These are phyloP conservation scores for Pyricularia pennisetigena DNA, from an alignment of 2,329 filamentous ascomycete genomes.

Conservation along the genomic window DNA sequence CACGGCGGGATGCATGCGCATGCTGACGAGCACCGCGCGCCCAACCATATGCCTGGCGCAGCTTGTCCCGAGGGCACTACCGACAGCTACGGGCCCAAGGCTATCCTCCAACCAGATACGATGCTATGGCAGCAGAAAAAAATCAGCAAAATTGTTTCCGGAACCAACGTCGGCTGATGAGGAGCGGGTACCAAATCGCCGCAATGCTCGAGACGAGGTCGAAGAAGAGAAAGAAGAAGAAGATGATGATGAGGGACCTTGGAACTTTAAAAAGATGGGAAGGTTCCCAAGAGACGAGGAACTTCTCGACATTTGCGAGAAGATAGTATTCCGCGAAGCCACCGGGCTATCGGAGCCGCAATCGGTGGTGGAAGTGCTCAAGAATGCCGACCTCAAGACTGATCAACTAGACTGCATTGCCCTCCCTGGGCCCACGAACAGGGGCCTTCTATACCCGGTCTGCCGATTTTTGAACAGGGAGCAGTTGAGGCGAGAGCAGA, in stretches of 20 bases:
- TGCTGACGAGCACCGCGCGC: neutral
- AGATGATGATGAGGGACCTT: neutral
- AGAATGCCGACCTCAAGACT: conserved; percentile 21
- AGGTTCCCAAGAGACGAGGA: conserved; percentile 17
- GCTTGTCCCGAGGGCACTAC: neutral
- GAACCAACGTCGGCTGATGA: neutral
- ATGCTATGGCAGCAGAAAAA: neutral
- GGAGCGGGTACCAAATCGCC: neutral
- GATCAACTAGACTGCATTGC: conserved; percentile 31
- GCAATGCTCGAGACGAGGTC: neutral
- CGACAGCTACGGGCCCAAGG: neutral
- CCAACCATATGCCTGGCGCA: neutral
- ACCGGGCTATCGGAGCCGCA: conserved; percentile 27
- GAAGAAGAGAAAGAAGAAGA: neutral
- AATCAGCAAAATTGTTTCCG: neutral
- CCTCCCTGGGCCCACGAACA: conserved; percentile 18
- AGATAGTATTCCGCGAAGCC: conserved; percentile 22
- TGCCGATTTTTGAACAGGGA: conserved; percentile 61
- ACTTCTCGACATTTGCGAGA: neutral
- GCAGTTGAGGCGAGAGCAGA: conserved; percentile 31
- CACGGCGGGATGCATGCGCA: neutral
- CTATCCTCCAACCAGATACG: neutral
- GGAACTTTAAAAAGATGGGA: conserved; percentile 1
- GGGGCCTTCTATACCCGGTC: conserved; percentile 36
- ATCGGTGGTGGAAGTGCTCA: conserved; percentile 28